phyloP scores from a whole-genome alignment of 2,329 filamentous ascomycete genomes.

The Elsinoe australis region DNA sequence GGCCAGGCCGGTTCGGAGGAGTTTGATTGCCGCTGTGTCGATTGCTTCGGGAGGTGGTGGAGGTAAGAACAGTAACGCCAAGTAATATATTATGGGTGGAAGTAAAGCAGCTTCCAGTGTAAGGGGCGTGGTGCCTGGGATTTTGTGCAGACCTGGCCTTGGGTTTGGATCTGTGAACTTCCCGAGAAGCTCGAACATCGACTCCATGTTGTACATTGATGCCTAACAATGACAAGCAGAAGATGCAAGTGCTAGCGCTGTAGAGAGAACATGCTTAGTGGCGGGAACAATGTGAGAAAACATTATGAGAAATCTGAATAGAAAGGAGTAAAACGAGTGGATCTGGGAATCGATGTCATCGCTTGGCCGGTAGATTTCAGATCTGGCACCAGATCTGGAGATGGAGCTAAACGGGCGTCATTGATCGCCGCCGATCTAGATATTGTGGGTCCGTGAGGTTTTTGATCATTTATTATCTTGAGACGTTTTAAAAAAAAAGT shows the following conservation, averaged over 20 bases:
- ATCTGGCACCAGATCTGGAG: conserved; percentile 13
- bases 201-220: conserved; percentile 5
- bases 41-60: conserved; percentile 34
- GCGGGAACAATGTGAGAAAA: too few relatives aligned
- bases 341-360: conserved; percentile 11
- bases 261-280: not conserved
- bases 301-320: not conserved
- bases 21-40: conserved; percentile 26
- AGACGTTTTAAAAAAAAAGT: too few relatives aligned
- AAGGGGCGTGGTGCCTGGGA: conserved; percentile 36
- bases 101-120: conserved; percentile 34
- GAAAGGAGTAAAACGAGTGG: not conserved
- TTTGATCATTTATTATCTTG: too few relatives aligned
- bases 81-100: conserved; percentile 38
- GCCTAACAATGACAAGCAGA: conserved; percentile 4
- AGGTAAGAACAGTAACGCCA: conserved; percentile 37
- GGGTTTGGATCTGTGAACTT: conserved; percentile 23
- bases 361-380: conserved; percentile 7
- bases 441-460: too few relatives aligned
- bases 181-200: not conserved
- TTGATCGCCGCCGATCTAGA: conserved; percentile 6
- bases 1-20: conserved; percentile 35
- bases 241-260: not conserved
- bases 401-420: conserved; percentile 14
- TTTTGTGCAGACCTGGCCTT: conserved; percentile 34